Percentiles rank a stretch among this genome's conserved stretches.
Evolutionary conservation across 1,284 basidiomycete species (phyloP).

Genomic region (Ganoderma boninense): DNA sequence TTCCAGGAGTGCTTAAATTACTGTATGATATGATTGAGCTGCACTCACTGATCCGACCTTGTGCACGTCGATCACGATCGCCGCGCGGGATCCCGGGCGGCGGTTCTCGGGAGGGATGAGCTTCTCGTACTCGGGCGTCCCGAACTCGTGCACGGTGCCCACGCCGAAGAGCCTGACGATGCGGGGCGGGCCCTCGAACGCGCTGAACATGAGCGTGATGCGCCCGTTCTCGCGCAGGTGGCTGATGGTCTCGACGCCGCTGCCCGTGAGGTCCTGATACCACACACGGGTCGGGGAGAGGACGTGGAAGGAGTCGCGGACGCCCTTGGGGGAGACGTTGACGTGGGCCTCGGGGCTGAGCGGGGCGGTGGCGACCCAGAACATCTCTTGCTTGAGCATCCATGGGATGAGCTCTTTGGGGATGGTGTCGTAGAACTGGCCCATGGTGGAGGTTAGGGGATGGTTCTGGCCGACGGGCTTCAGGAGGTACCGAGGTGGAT

Average conservation of each 20-base stretch:
- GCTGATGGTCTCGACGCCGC: conserved; percentile 63
- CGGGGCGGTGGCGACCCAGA: conserved; percentile 68
- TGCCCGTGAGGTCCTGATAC: conserved; percentile 67
- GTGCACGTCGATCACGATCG: conserved; percentile 60
- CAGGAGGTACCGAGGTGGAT: neutral
- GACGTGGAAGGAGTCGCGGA: conserved; percentile 59
- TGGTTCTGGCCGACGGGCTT: neutral
- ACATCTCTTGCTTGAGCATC: conserved; percentile 60
- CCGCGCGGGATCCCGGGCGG: conserved; percentile 60
- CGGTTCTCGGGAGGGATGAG: conserved; percentile 54
- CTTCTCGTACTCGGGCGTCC: conserved; percentile 57
- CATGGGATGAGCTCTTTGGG: conserved; percentile 55
- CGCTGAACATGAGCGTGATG: conserved; percentile 63
- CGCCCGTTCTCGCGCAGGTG: conserved; percentile 67
- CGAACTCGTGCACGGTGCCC: conserved; percentile 62
- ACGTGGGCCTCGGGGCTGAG: conserved; percentile 57
- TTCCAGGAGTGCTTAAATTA: neutral
- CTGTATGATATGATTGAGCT: no score
- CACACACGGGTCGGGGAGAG: conserved; percentile 56
- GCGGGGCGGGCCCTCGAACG: conserved; percentile 62
- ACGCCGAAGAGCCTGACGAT: conserved; percentile 60
- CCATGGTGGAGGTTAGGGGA: conserved; percentile 46
- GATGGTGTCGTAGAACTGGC: conserved; percentile 56
- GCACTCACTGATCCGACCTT: conserved; percentile 60
- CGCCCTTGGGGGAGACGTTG: conserved; percentile 66